Base-by-base conservation (phyloP, 495 filamentous ascomycete genomes). In the Aspergillus carlsbadensis region DNA sequence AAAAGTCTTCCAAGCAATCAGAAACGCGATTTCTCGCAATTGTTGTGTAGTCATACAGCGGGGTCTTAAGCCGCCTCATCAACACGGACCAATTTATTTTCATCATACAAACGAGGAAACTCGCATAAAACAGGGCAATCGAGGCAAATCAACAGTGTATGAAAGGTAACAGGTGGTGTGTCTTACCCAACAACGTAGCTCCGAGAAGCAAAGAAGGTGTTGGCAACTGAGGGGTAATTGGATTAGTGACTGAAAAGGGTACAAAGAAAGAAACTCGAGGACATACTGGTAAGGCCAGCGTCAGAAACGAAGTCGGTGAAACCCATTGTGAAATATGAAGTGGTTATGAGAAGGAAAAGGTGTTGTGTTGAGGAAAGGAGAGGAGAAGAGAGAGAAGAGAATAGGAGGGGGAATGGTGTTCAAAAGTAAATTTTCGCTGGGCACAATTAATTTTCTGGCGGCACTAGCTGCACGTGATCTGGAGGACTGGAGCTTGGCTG, bases 21-120 rank as follows among this genome's bases (percentile, higher is more conserved):
- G 91, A 90, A 82, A 71, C 88, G 89, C 90, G 87, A 83, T 79
- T 74, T 73, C 78, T 87, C 79, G 80, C 89, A 79, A 81, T 84
- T 81, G 83, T 76, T 56, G 78, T 84, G 81, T 92, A 91, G 82
- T 93, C 92, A 86, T 84, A 70, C 81, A 79, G 83, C 88, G 89
- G 86, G 87, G 88, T 95, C 91, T 96, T 96, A 91, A 91, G 81
- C 86, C 92, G 87, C 87, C 88, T 96, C 89, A 86, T 91, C 82
- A 96, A 96, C 92, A 96, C 92, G 92, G 92, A 96, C 92, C 90
- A 95, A 91, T 86, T 70, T 84, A 65, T 83, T 84, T 81, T 94
- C 91, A 95, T 96, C 91, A 94, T 83, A 58, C 67, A 71, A 72
- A 74, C 54, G 54, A 59, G 60, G 54, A 60, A 59, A 37, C 49